Percentiles rank a stretch among this genome's conserved stretches.
These are phyloP conservation scores for Yamagishiella unicocca DNA, from an alignment of 139 green algal species.

Conservation along the genomic window DNA sequence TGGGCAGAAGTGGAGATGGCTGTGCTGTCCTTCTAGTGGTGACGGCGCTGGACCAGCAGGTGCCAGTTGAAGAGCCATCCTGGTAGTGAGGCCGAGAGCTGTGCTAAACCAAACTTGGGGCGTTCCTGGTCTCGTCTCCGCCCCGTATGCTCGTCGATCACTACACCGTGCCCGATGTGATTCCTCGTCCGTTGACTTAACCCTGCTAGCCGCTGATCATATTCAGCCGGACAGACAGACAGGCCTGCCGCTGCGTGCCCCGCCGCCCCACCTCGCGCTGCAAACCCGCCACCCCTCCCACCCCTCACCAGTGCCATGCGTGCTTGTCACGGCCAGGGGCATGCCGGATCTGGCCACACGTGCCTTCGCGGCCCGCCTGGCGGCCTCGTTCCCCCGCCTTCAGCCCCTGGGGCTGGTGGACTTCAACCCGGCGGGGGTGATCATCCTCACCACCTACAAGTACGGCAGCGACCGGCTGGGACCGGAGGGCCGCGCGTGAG, in stretches of 20 bases:
- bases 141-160: no score
- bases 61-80: no score
- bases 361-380: conserved; percentile 69
- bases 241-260: no score
- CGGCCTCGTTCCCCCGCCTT: conserved; percentile 53
- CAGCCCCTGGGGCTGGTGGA: conserved; percentile 85
- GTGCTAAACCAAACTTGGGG: no score
- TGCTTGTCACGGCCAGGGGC: conserved; percentile 89
- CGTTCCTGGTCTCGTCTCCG: no score
- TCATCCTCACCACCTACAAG: conserved; percentile 83
- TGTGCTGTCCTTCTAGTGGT: no score
- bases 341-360: conserved; percentile 87
- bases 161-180: no score
- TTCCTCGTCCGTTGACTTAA: no score
- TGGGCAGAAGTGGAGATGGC: neutral
- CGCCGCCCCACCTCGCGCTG: neutral
- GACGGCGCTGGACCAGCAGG: no score
- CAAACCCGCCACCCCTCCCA: neutral
- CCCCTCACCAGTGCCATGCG: conserved; percentile 37
- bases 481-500: conserved; percentile 71
- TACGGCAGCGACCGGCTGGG: conserved; percentile 79
- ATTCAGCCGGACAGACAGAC: no score
- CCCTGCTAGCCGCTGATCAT: no score
- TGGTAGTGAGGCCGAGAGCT: no score
- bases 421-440: conserved; percentile 85